Percentiles rank a stretch among this genome's conserved stretches.
Evolutionary conservation across 768 basidiomycete species (phyloP).

Genomic region (Suillus alpinus): DNA sequence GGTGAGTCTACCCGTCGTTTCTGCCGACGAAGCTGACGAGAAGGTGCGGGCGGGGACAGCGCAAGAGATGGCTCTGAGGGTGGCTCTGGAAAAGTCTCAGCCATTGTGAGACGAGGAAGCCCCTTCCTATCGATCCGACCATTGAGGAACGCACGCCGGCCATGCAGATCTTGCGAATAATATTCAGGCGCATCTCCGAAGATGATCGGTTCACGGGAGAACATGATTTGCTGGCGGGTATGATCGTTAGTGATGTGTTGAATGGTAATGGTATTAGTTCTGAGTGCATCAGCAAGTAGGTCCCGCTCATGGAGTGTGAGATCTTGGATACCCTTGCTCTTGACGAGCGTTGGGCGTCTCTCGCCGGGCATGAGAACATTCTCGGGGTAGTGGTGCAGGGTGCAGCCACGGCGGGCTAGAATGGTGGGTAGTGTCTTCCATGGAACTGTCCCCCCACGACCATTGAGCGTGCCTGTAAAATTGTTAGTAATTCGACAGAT

Average conservation of each 20-base stretch:
- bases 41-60: background rate
- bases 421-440: background rate
- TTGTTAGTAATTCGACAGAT: background rate
- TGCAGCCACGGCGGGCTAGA: background rate
- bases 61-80: too few species aligned
- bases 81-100: background rate
- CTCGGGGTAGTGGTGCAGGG: background rate
- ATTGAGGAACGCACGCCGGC: background rate
- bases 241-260: background rate
- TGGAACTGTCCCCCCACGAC: background rate
- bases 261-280: background rate
- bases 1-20: background rate
- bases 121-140: background rate
- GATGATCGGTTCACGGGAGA: background rate
- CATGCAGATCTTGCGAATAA: background rate
- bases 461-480: background rate
- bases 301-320: background rate
- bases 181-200: background rate
- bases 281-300: background rate
- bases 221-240: background rate
- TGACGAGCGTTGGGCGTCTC: background rate
- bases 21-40: background rate
- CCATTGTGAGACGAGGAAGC: background rate
- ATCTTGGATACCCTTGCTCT: background rate
- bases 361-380: background rate